These are phyloP conservation scores for Stachybotrys chlorohalonatus DNA, from an alignment of 2,329 filamentous ascomycete species.

Conservation along the genomic window DNA sequence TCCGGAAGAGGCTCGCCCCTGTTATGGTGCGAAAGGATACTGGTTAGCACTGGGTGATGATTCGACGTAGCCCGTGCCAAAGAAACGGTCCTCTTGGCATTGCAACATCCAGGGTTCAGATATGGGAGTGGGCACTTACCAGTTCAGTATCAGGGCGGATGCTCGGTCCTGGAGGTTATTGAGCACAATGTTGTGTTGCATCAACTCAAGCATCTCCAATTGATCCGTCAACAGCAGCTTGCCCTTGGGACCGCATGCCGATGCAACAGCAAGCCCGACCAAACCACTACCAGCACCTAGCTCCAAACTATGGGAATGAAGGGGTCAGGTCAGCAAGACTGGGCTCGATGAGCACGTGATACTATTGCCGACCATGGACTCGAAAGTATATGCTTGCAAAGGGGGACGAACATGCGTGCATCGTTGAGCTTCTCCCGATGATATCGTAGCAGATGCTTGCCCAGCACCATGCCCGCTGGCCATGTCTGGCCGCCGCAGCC, in stretches of 20 bases:
- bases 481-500: constrained; percentile 92
- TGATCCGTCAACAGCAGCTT: constrained; percentile 81
- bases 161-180: constrained; percentile 61
- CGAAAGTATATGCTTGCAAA: neutral
- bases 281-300: constrained; percentile 87
- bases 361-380: neutral
- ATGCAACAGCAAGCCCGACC: constrained; percentile 58
- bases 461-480: constrained; percentile 85
- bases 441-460: constrained; percentile 75
- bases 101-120: neutral
- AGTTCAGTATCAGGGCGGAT: constrained; percentile 66
- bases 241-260: constrained; percentile 41
- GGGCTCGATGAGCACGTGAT: neutral
- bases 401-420: constrained; percentile 56
- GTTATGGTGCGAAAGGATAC: neutral
- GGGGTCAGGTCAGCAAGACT: neutral
- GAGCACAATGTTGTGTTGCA: constrained; percentile 78
- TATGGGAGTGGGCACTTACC: constrained; percentile 40
- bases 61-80: neutral
- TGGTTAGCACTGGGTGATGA: neutral
- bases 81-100: neutral
- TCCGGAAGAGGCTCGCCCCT: constrained; percentile 54
- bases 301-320: constrained; percentile 55
- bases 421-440: constrained; percentile 53
- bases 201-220: constrained; percentile 72